Evolutionary conservation across 495 filamentous ascomycete genomes (phyloP), one percentile per base, ranked within the genome.

Genomic region (Cercophora sp.): DNA sequence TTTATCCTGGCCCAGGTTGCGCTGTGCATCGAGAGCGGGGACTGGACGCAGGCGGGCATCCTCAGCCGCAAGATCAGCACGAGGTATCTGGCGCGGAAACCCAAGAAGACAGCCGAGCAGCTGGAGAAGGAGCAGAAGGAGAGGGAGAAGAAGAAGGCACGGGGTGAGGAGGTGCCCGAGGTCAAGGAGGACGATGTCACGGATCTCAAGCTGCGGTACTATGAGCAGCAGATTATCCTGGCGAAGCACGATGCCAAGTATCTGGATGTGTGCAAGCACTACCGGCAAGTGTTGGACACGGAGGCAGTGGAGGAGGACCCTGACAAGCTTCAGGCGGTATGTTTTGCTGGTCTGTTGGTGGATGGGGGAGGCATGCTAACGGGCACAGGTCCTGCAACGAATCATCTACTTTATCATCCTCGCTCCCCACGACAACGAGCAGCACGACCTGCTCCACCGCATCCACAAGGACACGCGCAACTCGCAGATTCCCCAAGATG

Each of bases 331-430:
- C 85, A 81, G 58, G 84, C 86, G 9, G 90, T 95, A 83, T 64
- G 88, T n/a, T n/a, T n/a, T n/a, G n/a, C n/a, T 71, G 44, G 41
- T 15, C 4, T 20, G 15, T 16, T 22, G 6, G 10, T 25, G 8
- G 11, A 8, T 20, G 27, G 8, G 6, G 0, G 16, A 36, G 51
- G 31, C 15, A 50, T 56, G 15, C 65, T 79, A 62, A 75, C 56
- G 49, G 10, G 19, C 3, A 22, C 47, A 67, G 91, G 82, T 87
- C 25, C 82, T 97, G 40, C 88, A 94, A 72, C 82, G 92, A 57
- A 89, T 96, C 60, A 88, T 97, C 71, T 97, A 93, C 77, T 98
- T 94, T 73, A 83, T 96, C 65, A 91, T 96, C 55, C 87, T 98
- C 51, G 86, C 93, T 8, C 91, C 94, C 9, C 89, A 97, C 73